Conservation (phyloP, 306 rosid genomes). For the Carpinus fangiana region DNA sequence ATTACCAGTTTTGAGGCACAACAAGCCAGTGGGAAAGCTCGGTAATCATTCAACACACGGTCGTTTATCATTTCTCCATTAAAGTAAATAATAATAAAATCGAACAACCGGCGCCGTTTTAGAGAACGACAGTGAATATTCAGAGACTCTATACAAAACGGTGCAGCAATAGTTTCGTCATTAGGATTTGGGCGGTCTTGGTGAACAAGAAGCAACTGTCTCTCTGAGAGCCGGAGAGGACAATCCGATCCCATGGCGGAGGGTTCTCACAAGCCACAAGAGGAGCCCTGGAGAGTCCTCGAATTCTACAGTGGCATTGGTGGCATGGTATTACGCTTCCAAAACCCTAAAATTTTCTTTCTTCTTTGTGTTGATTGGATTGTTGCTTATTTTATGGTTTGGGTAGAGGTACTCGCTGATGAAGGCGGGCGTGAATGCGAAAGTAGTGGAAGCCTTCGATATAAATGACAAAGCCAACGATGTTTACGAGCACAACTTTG, state of each 20-base stretch:
- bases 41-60: too few species aligned
- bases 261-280: conserved; percentile 26
- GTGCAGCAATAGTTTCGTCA: too few species aligned
- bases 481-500: conserved; percentile 76
- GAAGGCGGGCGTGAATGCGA: conserved; percentile 59
- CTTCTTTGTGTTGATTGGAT: neutral
- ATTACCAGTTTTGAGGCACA: too few species aligned
- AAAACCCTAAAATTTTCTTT: neutral
- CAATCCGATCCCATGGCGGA: conserved; percentile 39
- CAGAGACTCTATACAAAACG: too few species aligned
- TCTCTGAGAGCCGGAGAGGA: neutral
- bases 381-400: neutral
- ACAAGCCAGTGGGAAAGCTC: too few species aligned
- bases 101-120: too few species aligned
- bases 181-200: too few species aligned
- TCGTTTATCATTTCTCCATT: too few species aligned
- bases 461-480: conserved; percentile 88
- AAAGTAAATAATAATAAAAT: too few species aligned
- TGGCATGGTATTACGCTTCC: conserved; percentile 61
- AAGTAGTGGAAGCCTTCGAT: conserved; percentile 80
- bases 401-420: conserved; percentile 69
- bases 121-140: too few species aligned
- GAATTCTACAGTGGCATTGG: conserved; percentile 97
- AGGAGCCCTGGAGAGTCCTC: conserved; percentile 62
- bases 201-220: neutral